Conservation (phyloP, 768 basidiomycete genomes). For the Russula foetens region DNA sequence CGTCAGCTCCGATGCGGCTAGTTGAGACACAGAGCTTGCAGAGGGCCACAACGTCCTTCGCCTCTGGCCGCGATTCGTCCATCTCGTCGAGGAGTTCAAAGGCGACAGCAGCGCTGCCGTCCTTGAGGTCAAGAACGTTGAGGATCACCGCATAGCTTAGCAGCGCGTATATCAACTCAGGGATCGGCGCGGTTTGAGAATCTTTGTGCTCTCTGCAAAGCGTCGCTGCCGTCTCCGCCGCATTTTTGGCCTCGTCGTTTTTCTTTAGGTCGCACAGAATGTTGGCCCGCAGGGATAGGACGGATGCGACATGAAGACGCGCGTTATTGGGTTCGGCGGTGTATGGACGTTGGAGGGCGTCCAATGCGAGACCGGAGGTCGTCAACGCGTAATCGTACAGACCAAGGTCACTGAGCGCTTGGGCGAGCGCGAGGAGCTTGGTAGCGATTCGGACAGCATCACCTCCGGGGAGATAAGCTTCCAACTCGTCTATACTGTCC, state of each 20-base stretch:
- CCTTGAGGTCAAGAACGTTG: background rate
- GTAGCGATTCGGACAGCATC: background rate
- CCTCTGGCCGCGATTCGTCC: background rate
- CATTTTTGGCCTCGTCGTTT: background rate
- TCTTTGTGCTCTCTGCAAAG: background rate
- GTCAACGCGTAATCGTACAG: background rate
- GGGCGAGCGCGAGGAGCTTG: background rate
- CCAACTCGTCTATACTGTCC: background rate
- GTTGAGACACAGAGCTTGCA: background rate
- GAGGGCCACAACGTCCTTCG: background rate
- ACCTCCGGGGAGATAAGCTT: background rate
- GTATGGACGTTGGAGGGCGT: background rate
- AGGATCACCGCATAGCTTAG: conserved; percentile 1
- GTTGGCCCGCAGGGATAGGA: background rate
- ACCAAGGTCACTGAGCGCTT: conserved; percentile 11
- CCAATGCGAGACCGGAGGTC: background rate
- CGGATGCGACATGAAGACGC: background rate
- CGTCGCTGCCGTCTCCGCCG: background rate
- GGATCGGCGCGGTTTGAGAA: background rate
- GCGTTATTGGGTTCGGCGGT: background rate
- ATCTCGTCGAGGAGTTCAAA: background rate
- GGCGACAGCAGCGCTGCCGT: background rate
- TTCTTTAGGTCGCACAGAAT: conserved; percentile 5
- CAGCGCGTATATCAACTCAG: background rate
- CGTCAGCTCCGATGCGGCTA: background rate